Evolutionary conservation across 208 protist species (phyloP), one percentile per base, ranked within the genome.

Genomic region (Trypanosoma platydactyli): DNA sequence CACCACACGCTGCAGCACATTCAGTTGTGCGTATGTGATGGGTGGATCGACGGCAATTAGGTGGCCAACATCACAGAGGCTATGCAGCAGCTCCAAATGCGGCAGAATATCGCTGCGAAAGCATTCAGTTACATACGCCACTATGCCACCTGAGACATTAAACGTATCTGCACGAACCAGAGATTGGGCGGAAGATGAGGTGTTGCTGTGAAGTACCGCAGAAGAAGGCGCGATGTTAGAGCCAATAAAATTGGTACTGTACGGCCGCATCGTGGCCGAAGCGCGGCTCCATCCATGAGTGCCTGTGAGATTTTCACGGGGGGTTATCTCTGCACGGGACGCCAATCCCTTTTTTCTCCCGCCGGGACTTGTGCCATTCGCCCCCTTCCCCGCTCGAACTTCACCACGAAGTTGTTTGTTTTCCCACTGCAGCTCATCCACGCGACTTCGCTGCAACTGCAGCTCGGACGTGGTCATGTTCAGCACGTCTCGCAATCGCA

Each of bases 41-140:
- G 73, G 66, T 16, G 73, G 73, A 5, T 73, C 56, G 9, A 79
- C 66, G 7, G 64, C 69, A 15, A 72, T 38, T 6, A 79, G 52
- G 13, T 60, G 57, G 15, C 51, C 52, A 48, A 58, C 66, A 30
- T 56, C 48, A 45, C 69, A 69, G n/a, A 79, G 45, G 46, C 73
- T 79, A n/a, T 71, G 73, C 53, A 79, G 25, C 15, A 71, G 44
- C 35, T 79, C 65, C 41, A 73, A 59, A 35, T 79, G 73, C 20
- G 73, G 73, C 29, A 68, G 1, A 0, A 67, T 46, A 0, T 60
- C 66, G 16, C 50, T 33, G 20, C 60, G 65, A 38, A 79, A 79
- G 38, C 67, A 79, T 41, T 73, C 58, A 33, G 24, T 29, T 22
- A 64, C 60, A 62, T 73, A 73, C 11, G 42, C 24, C 22, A 16